These are phyloP conservation scores for Ciborinia camelliae DNA, from an alignment of 2,329 filamentous ascomycete genomes.

Conservation along the genomic window DNA sequence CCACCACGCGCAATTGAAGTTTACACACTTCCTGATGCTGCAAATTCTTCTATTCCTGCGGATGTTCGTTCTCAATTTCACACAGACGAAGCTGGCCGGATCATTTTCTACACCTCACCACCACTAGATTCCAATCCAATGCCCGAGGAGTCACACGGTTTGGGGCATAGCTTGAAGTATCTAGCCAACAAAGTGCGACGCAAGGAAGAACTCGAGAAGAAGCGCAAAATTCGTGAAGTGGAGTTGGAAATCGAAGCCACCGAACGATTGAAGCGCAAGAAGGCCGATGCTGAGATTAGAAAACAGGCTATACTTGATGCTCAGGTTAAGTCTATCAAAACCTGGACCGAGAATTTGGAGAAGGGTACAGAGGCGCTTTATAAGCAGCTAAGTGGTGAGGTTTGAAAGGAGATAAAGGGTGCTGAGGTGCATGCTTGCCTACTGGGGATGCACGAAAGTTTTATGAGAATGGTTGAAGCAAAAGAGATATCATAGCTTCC, in stretches of 20 bases:
- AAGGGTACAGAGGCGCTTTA: constrained; percentile 34
- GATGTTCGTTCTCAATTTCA: constrained; percentile 66
- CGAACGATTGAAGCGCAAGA: constrained; percentile 29
- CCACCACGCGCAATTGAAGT: constrained; percentile 60
- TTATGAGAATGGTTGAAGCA: constrained; percentile 27
- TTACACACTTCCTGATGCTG: constrained; percentile 60
- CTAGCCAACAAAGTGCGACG: constrained; percentile 44
- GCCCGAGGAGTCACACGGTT: constrained; percentile 31
- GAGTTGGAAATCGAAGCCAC: constrained; percentile 35
- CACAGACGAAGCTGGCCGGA: constrained; percentile 58
- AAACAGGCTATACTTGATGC: constrained; percentile 24
- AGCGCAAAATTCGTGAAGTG: constrained; percentile 32
- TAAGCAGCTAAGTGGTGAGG: constrained; percentile 31
- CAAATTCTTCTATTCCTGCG: constrained; percentile 60
- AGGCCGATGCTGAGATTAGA: constrained; percentile 23
- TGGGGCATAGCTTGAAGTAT: constrained; percentile 50
- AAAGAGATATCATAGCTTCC: constrained; percentile 74
- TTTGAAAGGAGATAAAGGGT: constrained; percentile 25
- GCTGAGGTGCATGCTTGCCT: neutral
- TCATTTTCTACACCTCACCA: constrained; percentile 66
- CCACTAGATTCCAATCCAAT: constrained; percentile 48
- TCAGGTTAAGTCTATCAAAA: constrained; percentile 25
- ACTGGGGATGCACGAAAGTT: neutral
- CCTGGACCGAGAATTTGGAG: constrained; percentile 30
- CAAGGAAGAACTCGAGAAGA: constrained; percentile 38